Percentiles rank a stretch among this genome's conserved stretches.
Evolutionary conservation across 2,329 filamentous ascomycete species (phyloP).

Genomic region (Torrubiella hemipterigena): DNA sequence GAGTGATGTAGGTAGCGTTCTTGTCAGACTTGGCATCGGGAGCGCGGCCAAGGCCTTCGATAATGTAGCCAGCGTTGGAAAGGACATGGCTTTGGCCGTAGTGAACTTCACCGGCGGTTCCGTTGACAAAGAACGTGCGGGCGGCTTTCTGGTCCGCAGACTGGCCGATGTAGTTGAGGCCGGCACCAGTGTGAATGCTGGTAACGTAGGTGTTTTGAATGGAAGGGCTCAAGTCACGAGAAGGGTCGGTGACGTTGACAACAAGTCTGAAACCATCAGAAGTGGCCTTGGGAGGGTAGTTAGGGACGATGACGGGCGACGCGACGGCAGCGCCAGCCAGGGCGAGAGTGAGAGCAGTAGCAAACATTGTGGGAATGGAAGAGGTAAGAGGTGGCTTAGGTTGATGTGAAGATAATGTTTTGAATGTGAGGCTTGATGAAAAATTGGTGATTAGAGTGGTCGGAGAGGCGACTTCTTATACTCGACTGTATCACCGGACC

Average conservation of each 20-base stretch:
- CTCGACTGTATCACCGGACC: no score
- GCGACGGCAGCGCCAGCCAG: slow-evolving; percentile 1
- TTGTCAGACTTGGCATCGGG: slow-evolving; percentile 11
- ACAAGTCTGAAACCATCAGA: slow-evolving; percentile 19
- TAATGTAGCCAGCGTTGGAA: slow-evolving; percentile 18
- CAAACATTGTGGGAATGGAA: slow-evolving; percentile 21
- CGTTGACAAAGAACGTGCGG: slow-evolving; percentile 30
- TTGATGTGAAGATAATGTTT: slow-evolving; percentile 1
- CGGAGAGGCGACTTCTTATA: no score
- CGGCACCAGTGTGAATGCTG: slow-evolving; percentile 24
- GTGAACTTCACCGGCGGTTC: slow-evolving; percentile 18
- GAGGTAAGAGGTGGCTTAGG: background rate
- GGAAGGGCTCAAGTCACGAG: slow-evolving; percentile 19
- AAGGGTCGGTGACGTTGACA: slow-evolving; percentile 22
- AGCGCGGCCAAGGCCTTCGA: background rate
- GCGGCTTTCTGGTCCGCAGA: slow-evolving; percentile 5
- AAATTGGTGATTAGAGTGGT: no score
- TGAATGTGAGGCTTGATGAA: background rate
- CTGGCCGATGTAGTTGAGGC: slow-evolving; percentile 20
- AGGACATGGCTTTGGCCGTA: slow-evolving; percentile 16
- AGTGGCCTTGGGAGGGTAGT: background rate
- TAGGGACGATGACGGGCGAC: background rate
- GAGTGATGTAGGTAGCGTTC: slow-evolving; percentile 16
- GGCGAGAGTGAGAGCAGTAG: slow-evolving; percentile 16
- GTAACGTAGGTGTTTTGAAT: slow-evolving; percentile 21